These are phyloP conservation scores for Fraxinus ornus DNA, from an alignment of 305 asterid genomes.

Conservation along the genomic window DNA sequence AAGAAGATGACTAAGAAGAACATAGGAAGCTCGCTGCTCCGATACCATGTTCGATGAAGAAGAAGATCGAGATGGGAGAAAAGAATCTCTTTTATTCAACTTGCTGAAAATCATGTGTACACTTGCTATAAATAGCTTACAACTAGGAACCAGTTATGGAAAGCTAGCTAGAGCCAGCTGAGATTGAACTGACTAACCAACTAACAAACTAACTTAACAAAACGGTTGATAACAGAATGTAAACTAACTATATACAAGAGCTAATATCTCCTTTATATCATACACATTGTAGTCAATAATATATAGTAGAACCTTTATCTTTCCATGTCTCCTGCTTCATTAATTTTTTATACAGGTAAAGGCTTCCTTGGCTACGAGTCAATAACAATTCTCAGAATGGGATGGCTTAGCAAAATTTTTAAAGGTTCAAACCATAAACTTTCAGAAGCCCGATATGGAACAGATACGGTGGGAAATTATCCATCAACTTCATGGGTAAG, in stretches of 20 bases:
- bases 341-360: conserved; percentile 38
- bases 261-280: background rate
- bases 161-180: background rate
- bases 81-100: background rate
- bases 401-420: conserved; percentile 90
- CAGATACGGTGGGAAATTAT: conserved; percentile 49
- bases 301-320: background rate
- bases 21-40: background rate
- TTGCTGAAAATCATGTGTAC: background rate
- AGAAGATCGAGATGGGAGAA: background rate
- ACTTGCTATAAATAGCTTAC: background rate
- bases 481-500: conserved; percentile 69
- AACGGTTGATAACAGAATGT: background rate
- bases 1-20: background rate
- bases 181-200: background rate
- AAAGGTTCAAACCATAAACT: conserved; percentile 66
- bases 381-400: conserved; percentile 48
- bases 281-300: conserved; percentile 3
- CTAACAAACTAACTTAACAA: background rate
- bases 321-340: conserved; percentile 10
- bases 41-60: background rate
- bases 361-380: conserved; percentile 33
- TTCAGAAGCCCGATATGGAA: conserved; percentile 60
- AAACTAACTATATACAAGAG: background rate
- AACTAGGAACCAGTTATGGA: background rate